A percentile compares a stretch with the other conserved stretches of the same genome.
Conservation (phyloP, 805 yeast genomes). For the Candida fluviatilis region DNA sequence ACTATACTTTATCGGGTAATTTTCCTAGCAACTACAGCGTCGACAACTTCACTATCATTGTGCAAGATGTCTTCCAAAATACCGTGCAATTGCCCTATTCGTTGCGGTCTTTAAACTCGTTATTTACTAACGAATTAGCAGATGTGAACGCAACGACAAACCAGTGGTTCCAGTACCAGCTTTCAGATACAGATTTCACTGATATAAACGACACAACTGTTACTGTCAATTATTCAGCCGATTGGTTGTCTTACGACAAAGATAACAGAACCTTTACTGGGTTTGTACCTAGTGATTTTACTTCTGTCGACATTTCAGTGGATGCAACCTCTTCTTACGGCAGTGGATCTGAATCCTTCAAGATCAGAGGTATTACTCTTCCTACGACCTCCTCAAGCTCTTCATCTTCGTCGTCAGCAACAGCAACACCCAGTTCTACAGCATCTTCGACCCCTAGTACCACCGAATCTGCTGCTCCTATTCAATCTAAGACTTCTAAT, state of each 20-base stretch:
- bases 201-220: slow-evolving; percentile 48
- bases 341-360: slow-evolving; percentile 38
- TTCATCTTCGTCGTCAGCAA: slow-evolving; percentile 16
- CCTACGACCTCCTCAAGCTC: slow-evolving; percentile 15
- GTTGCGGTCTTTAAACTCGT: slow-evolving; percentile 48
- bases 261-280: slow-evolving; percentile 69
- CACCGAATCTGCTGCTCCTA: slow-evolving; percentile 14
- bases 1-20: slow-evolving; percentile 48
- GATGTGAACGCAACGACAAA: slow-evolving; percentile 68
- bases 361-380: slow-evolving; percentile 48
- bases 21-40: slow-evolving; percentile 46
- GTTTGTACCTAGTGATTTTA: slow-evolving; percentile 39
- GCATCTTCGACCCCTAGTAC: slow-evolving; percentile 27
- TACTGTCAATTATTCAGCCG: slow-evolving; percentile 32
- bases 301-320: slow-evolving; percentile 19
- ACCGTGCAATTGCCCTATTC: slow-evolving; percentile 54
- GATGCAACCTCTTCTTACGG: slow-evolving; percentile 26
- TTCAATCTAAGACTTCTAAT: slow-evolving; percentile 8
- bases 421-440: slow-evolving; percentile 21
- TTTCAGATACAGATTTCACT: slow-evolving; percentile 54
- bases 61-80: slow-evolving; percentile 60
- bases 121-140: slow-evolving; percentile 53
- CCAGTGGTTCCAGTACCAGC: slow-evolving; percentile 51
- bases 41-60: slow-evolving; percentile 49
- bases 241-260: slow-evolving; percentile 65